A percentile compares a stretch with the other conserved stretches of the same genome.
Conservation (phyloP, 2,329 filamentous ascomycete genomes). For the Stachybotrys elegans region DNA sequence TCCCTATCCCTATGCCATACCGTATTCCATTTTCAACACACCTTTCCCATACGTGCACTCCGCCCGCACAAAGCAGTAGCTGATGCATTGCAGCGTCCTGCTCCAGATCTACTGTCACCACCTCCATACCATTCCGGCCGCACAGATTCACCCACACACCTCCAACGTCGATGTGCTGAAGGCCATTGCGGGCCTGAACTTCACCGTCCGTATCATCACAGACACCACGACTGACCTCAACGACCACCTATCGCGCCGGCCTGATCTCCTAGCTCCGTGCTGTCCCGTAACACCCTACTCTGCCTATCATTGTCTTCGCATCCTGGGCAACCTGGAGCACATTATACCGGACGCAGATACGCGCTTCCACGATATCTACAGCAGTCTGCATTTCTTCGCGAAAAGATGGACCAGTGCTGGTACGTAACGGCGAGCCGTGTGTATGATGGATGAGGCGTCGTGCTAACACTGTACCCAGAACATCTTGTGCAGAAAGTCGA, state of each 20-base stretch:
- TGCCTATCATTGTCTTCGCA: conserved; percentile 27
- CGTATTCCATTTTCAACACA: background rate
- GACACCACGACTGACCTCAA: conserved; percentile 30
- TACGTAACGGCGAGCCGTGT: no score
- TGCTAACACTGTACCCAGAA: conserved; percentile 14
- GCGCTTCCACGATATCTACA: conserved; percentile 27
- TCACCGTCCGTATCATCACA: conserved; percentile 29
- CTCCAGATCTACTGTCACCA: conserved; percentile 28
- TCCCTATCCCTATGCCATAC: background rate
- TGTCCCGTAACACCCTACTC: conserved; percentile 28
- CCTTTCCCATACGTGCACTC: background rate
- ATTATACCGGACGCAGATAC: conserved; percentile 24
- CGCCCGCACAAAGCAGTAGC: background rate
- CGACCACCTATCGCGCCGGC: conserved; percentile 23
- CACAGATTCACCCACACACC: conserved; percentile 13
- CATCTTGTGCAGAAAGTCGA: conserved; percentile 23
- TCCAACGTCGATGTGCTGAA: conserved; percentile 25
- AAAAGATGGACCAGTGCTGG: conserved; percentile 29
- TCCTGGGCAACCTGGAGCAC: conserved; percentile 26
- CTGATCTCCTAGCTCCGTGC: conserved; percentile 25
- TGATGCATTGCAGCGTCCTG: conserved; percentile 18
- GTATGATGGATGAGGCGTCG: background rate
- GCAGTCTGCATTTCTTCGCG: conserved; percentile 26
- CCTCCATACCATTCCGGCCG: conserved; percentile 20
- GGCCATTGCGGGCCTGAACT: conserved; percentile 30